These are phyloP conservation scores for Gossypium herbaceum DNA, from an alignment of 345 rosid genomes.

Conservation along the genomic window DNA sequence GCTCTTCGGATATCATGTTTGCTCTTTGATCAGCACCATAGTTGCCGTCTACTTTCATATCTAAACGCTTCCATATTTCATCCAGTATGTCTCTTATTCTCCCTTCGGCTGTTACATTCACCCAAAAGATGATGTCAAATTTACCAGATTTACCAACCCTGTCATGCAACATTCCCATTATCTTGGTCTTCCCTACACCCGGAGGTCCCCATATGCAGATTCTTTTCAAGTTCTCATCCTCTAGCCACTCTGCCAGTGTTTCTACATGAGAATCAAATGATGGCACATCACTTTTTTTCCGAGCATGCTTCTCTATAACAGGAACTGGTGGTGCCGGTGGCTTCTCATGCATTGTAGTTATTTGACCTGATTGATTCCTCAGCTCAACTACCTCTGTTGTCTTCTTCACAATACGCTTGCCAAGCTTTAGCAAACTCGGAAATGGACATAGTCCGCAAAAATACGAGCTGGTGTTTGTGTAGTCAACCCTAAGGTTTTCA, in stretches of 20 bases:
- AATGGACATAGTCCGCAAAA: conserved; percentile 13
- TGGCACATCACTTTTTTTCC: background rate
- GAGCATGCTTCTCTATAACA: conserved; percentile 7
- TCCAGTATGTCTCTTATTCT: conserved; percentile 10
- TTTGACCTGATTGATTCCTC: background rate
- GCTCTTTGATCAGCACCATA: conserved; percentile 2
- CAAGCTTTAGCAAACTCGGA: conserved; percentile 10
- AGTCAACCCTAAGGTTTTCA: background rate
- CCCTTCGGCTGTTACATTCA: background rate
- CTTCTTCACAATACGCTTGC: conserved; percentile 3
- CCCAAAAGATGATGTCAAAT: conserved; percentile 12
- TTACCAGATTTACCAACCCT: conserved; percentile 6
- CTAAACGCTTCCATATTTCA: conserved; percentile 7
- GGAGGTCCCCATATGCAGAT: conserved; percentile 17
- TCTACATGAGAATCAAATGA: background rate
- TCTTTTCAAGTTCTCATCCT: conserved; percentile 13
- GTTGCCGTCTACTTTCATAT: background rate
- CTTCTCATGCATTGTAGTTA: conserved; percentile 7
- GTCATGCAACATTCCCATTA: conserved; percentile 7
- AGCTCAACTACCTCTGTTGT: conserved; percentile 3
- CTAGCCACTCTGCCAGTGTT: conserved; percentile 7
- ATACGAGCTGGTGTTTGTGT: background rate
- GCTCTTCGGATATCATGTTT: conserved; percentile 7
- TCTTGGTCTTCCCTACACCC: conserved; percentile 10
- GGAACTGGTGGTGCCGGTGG: conserved; percentile 5